Conservation (phyloP, 2,329 filamentous ascomycete genomes). For the Xylariales sp. region DNA sequence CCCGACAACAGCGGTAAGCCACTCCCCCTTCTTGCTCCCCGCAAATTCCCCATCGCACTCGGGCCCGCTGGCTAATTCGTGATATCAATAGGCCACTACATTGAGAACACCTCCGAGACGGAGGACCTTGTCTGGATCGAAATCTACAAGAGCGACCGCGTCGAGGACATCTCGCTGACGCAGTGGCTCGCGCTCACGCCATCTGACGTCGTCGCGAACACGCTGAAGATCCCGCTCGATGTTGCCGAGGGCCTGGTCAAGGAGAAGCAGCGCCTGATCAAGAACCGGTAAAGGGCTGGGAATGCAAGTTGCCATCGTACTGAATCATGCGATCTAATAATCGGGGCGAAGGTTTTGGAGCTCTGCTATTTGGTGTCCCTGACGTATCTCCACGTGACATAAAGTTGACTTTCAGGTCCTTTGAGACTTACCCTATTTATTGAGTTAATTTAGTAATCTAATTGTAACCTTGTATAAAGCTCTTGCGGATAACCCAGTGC, state of each 20-base stretch:
- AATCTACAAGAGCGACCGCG: conserved; percentile 74
- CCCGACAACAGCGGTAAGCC: conserved; percentile 69
- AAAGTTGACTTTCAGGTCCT: not conserved
- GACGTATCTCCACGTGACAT: not conserved
- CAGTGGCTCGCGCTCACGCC: conserved; percentile 79
- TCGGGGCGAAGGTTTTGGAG: not conserved
- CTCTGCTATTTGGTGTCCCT: not conserved
- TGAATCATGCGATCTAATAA: no score
- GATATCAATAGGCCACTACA: conserved; percentile 65
- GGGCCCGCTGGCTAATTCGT: not conserved
- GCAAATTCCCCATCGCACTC: not conserved
- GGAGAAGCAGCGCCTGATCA: conserved; percentile 70
- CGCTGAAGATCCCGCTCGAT: conserved; percentile 67
- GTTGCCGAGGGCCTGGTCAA: conserved; percentile 69
- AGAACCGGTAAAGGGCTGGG: conserved; percentile 27
- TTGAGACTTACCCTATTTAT: not conserved
- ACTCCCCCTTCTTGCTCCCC: no score
- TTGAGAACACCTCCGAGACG: conserved; percentile 73
- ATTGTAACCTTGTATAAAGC: not conserved
- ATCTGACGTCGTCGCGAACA: conserved; percentile 68
- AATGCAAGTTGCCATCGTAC: not conserved
- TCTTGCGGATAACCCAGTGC: no score
- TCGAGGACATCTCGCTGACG: conserved; percentile 73
- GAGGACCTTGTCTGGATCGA: conserved; percentile 76
- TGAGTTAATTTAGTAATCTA: not conserved